These are phyloP conservation scores for Aspergillus ibericus DNA, from an alignment of 2,329 filamentous ascomycete genomes.

Conservation along the genomic window DNA sequence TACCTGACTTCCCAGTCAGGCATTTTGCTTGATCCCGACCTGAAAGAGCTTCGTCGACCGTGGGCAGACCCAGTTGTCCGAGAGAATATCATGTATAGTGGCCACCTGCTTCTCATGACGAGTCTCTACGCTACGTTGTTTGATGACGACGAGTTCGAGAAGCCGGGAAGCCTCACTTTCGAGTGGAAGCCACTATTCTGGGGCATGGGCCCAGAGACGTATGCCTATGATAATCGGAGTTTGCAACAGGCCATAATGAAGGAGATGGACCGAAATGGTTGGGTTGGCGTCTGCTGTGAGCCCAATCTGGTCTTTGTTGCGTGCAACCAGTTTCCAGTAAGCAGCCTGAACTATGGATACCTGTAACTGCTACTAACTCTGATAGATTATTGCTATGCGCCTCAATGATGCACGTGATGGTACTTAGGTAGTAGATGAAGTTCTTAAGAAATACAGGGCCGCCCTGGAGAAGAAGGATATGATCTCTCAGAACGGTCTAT, in stretches of 20 bases:
- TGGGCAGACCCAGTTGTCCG: constrained; percentile 44
- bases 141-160: constrained; percentile 43
- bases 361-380: neutral
- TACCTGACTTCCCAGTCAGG: constrained; percentile 40
- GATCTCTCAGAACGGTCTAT: constrained; percentile 28
- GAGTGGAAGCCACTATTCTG: constrained; percentile 43
- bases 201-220: constrained; percentile 39
- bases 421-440: constrained; percentile 29
- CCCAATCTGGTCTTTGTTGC: constrained; percentile 37
- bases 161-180: constrained; percentile 34
- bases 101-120: constrained; percentile 43
- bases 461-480: constrained; percentile 37
- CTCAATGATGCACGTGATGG: constrained; percentile 39
- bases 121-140: constrained; percentile 46
- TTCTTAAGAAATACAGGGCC: constrained; percentile 39
- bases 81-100: constrained; percentile 48
- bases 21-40: constrained; percentile 34
- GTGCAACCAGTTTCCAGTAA: constrained; percentile 48
- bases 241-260: constrained; percentile 38
- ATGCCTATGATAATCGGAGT: constrained; percentile 31
- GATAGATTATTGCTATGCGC: constrained; percentile 39
- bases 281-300: constrained; percentile 47
- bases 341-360: constrained; percentile 3
- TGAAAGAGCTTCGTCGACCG: constrained; percentile 42
- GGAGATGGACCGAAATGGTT: constrained; percentile 42